A percentile compares a stretch with the other conserved stretches of the same genome.
These are phyloP conservation scores for Aspergillus coremiiformis DNA, from an alignment of 495 filamentous ascomycete species.

Conservation along the genomic window DNA sequence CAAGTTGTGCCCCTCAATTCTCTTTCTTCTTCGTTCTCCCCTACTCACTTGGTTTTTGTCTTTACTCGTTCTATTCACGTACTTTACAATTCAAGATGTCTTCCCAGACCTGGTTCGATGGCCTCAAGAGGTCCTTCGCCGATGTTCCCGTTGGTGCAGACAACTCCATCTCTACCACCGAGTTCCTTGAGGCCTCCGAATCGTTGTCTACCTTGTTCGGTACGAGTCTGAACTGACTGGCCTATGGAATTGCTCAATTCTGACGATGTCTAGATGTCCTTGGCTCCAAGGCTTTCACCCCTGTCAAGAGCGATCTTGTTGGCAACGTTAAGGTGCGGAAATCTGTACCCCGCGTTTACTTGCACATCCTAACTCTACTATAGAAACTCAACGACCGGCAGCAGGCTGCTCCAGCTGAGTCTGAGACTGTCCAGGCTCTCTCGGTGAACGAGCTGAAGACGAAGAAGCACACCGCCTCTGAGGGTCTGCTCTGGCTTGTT, in stretches of 20 bases:
- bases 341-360: conserved; percentile 4
- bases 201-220: conserved; percentile 80
- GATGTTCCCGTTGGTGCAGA: conserved; percentile 66
- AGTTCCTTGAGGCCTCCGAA: conserved; percentile 90
- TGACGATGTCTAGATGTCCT: conserved; percentile 55
- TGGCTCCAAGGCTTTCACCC: conserved; percentile 70
- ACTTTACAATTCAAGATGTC: conserved; percentile 17
- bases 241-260: not conserved
- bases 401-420: conserved; percentile 66
- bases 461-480: conserved; percentile 76
- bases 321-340: conserved; percentile 80
- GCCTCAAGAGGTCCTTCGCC: conserved; percentile 71
- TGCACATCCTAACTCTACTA: conserved; percentile 7
- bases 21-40: conserved; percentile 2
- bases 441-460: conserved; percentile 78
- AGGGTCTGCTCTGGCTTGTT: conserved; percentile 85
- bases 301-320: conserved; percentile 83
- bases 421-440: conserved; percentile 73
- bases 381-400: conserved; percentile 90
- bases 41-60: conserved; percentile 8
- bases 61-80: conserved; percentile 10
- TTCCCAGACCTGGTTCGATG: conserved; percentile 67
- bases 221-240: conserved; percentile 29
- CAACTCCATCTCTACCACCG: conserved; percentile 68
- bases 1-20: conserved; percentile 1